Base-by-base conservation (phyloP, 441 rosid genomes). In the Euphorbia schlechtendalii region DNA sequence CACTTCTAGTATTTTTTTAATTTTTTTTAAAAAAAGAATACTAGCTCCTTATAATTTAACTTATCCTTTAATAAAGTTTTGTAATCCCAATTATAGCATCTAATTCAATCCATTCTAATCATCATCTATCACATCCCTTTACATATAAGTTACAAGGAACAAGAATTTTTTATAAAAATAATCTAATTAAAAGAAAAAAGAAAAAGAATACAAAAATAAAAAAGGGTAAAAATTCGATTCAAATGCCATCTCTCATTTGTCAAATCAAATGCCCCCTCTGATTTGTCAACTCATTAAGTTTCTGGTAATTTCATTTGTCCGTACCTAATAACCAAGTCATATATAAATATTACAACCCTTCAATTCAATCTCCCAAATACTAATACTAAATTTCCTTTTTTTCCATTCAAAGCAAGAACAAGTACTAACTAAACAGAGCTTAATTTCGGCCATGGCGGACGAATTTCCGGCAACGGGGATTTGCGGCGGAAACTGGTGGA, bases 401-500 rank as follows among this genome's bases (percentile, higher is more conserved):
- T n/a, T n/a, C n/a, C n/a, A n/a, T n/a, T n/a, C n/a, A 20, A 22
- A 7, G 2, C 27, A 21, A 17, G 7, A 0, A n/a, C 27, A 20
- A 20, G 4, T 21, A 52, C 7, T 15, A 15, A 9, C 0, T 36
- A 15, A 20, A 0, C 8, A 0, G 1, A 9, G 14, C 15, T 40
- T 40, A 9, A 46, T 51, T 51, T 63, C 30, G 40, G 69, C 46
- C 58, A 90, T 88, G 97, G 87, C 83, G 8, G 96, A 85, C 73
- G 91, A 92, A 53, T 89, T 87, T 77, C 86, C 79, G 59, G 74
- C 78, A n/a, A 74, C 78, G 15, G 83, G 83, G 58, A 73, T 85
- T 71, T 84, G 80, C 57, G 84, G 83, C 51, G 86, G 79, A 11
- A 81, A 79, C 67, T 89, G 96, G 96, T 83, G 95, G 98, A 59